Conservation (phyloP, 1,284 basidiomycete species). For the Puccinia polysora region DNA sequence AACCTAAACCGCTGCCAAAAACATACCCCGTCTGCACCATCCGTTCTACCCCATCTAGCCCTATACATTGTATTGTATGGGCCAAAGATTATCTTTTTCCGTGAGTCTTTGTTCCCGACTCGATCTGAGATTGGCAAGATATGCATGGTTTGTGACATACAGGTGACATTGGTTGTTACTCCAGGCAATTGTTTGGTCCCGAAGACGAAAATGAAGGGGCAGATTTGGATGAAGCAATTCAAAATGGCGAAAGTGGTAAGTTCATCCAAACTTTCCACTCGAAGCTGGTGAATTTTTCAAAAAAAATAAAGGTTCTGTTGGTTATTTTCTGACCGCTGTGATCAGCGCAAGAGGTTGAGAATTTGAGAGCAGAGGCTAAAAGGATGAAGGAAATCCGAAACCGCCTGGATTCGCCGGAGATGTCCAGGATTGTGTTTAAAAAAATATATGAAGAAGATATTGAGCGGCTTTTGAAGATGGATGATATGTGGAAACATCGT, state of each 20-base stretch:
- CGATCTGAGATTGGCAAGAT: not conserved
- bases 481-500: conserved; percentile 95
- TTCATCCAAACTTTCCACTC: conserved; percentile 15
- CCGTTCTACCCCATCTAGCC: conserved; percentile 90
- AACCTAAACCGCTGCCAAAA: conserved; percentile 82
- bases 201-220: conserved; percentile 72
- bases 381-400: conserved; percentile 76
- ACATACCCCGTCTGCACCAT: conserved; percentile 98
- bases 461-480: conserved; percentile 80
- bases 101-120: conserved; percentile 58
- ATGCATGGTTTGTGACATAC: conserved; percentile 14
- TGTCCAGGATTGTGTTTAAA: conserved; percentile 71
- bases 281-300: not conserved
- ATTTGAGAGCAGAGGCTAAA: conserved; percentile 78
- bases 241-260: conserved; percentile 78
- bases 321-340: not conserved
- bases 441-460: conserved; percentile 91
- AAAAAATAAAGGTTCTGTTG: not conserved
- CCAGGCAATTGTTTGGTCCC: conserved; percentile 79
- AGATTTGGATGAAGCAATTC: conserved; percentile 78
- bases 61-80: conserved; percentile 99
- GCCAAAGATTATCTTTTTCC: conserved; percentile 95
- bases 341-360: conserved; percentile 82
- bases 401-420: conserved; percentile 56
- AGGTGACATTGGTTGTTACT: not conserved